Base-by-base conservation (phyloP, 169 alveolate genomes). In the Cyclospora cayetanensis region DNA sequence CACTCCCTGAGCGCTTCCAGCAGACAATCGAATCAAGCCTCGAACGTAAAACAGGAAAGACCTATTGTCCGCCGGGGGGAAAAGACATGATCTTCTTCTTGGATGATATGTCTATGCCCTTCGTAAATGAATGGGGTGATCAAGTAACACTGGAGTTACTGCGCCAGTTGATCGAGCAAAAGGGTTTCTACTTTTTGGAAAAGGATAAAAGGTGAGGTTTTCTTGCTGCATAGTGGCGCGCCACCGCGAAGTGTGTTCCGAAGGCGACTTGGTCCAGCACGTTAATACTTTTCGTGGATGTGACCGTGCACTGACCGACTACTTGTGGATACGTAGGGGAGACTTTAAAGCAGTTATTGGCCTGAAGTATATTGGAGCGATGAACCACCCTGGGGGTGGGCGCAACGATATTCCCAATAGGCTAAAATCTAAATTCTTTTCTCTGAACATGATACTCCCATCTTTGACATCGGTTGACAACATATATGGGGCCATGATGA, bases 361-460 rank as follows among this genome's bases (percentile, higher is more conserved):
- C 80, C 96, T 98, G 52, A 97, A 96, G 90, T 98, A 96, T 90
- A 95, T 98, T 60, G 99, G 99, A 65, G 99, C 99, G 68, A 97
- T 98, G 99, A 96, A 97, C 92, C 99, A 97, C 92, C 99, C 99
- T 18, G 99, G 99, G 79, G 98, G 99, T 93, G 99, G 99, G 66
- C 96, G 98, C 92, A 98, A 98, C 93, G 99, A 98, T 95, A 98
- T 98, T 91, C 99, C 99, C 25, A 96, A 97, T 94, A 97, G 99
- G 91, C 94, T 97, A 52, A 98, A 98, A 95, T 95, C 99, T 83
- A 98, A 98, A 91, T 97, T 97, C 97, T 97, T 97, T 94, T 94
- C 96, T 80, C 96, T 98, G 92, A 98, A 98, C 97, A 98, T 98
- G 98, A 97, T 97, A 42, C 96, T 98, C 63, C 99, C 99, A 34